phyloP scores from a whole-genome alignment of 805 yeast species.

The Nakazawaea holstii region DNA sequence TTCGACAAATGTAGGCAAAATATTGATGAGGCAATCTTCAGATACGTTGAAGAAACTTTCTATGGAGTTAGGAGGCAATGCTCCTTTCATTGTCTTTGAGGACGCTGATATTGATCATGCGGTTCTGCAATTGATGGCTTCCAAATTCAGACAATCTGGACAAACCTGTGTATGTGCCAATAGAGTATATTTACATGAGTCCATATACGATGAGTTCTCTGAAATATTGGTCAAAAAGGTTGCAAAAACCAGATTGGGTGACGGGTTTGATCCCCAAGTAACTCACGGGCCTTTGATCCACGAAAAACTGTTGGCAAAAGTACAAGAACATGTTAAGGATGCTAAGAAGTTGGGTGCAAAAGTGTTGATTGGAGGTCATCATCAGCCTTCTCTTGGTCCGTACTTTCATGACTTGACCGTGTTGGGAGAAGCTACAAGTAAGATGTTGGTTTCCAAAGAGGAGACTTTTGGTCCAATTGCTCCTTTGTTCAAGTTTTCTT shows the following conservation, averaged over 20 bases:
- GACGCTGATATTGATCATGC: slow-evolving; percentile 68
- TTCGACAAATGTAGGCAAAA: slow-evolving; percentile 67
- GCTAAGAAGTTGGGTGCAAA: slow-evolving; percentile 65
- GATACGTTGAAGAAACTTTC: slow-evolving; percentile 65
- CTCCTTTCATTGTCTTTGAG: slow-evolving; percentile 70
- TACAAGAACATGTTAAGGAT: slow-evolving; percentile 56
- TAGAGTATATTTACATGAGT: slow-evolving; percentile 60
- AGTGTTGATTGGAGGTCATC: slow-evolving; percentile 55
- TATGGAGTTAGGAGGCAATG: slow-evolving; percentile 77
- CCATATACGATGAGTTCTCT: slow-evolving; percentile 59
- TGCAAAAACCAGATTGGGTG: slow-evolving; percentile 47
- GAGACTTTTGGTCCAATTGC: slow-evolving; percentile 84
- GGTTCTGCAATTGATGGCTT: slow-evolving; percentile 56
- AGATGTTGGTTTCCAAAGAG: slow-evolving; percentile 55
- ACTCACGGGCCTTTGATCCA: slow-evolving; percentile 79
- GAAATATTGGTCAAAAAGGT: slow-evolving; percentile 41
- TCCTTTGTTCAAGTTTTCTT: slow-evolving; percentile 56
- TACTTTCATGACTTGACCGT: slow-evolving; percentile 67
- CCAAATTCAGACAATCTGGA: slow-evolving; percentile 73
- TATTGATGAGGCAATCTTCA: slow-evolving; percentile 56
- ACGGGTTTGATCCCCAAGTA: slow-evolving; percentile 50
- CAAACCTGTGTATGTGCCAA: slow-evolving; percentile 83
- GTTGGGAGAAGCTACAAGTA: slow-evolving; percentile 50
- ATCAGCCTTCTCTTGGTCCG: slow-evolving; percentile 50
- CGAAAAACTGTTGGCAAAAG: slow-evolving; percentile 55